Evolutionary conservation across 2,329 filamentous ascomycete genomes (phyloP).

Genomic region (Trichoderma guizhouense): DNA sequence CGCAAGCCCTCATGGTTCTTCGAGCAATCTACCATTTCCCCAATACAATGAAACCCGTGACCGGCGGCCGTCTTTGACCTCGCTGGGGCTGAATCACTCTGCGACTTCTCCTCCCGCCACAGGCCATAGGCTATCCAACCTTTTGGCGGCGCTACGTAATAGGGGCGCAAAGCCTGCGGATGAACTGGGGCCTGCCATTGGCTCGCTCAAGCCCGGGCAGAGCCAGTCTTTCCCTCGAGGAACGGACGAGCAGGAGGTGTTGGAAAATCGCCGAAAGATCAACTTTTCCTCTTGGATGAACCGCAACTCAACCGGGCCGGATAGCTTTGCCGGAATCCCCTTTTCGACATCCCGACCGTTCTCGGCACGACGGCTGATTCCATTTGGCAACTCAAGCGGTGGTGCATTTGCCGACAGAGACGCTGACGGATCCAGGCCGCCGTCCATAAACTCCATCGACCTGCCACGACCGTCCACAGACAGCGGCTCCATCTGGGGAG

Average conservation of each 20-base stretch:
- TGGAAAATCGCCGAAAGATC: conserved; percentile 53
- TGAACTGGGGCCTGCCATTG: conserved; percentile 57
- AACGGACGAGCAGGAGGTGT: conserved; percentile 53
- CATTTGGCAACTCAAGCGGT: conserved; percentile 49
- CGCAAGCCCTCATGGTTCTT: conserved; percentile 60
- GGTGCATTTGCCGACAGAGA: conserved; percentile 53
- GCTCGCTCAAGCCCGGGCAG: conserved; percentile 66
- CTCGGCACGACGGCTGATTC: conserved; percentile 43
- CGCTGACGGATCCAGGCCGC: conserved; percentile 60
- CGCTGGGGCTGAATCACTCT: conserved; percentile 38
- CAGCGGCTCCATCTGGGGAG: conserved; percentile 70
- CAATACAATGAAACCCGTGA: conserved; percentile 48
- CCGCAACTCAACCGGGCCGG: conserved; percentile 49
- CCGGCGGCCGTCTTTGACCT: conserved; percentile 33
- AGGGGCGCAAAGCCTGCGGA: conserved; percentile 56
- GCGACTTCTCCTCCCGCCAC: conserved; percentile 34
- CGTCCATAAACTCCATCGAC: conserved; percentile 66
- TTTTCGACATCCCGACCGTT: conserved; percentile 36
- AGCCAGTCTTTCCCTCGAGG: conserved; percentile 73
- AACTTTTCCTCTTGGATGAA: conserved; percentile 61
- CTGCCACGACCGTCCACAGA: conserved; percentile 77
- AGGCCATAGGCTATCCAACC: conserved; percentile 42
- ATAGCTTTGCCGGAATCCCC: conserved; percentile 31
- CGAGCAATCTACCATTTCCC: conserved; percentile 55
- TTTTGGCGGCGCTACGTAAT: conserved; percentile 61